Base-by-base conservation (phyloP, 495 filamentous ascomycete species). In the Xylaria nigripes region DNA sequence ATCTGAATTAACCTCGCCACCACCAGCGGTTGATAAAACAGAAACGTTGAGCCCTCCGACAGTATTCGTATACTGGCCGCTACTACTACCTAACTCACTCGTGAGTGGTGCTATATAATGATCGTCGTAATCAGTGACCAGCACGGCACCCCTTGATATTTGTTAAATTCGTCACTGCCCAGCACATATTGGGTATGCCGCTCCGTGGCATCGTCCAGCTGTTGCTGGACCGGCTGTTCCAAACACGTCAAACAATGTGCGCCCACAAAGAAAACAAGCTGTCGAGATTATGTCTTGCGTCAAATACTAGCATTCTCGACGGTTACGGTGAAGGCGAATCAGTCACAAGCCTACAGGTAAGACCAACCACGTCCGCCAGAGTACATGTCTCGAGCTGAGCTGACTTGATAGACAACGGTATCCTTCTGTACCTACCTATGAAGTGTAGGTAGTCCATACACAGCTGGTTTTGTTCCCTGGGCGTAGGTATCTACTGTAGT, bases 171-270 rank as follows among this genome's bases (percentile, higher is more conserved):
- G 27, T 29, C 46, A 48, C 42, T 54, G 21, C 44, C 34, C 44
- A 36, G 42, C 32, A 32, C 32, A 42, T 45, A 54, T 44, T 34
- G 15, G 29, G 42, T 43, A 47, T 45, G 29, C 25, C 44, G 21
- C 44, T n/a, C 44, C 29, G 34, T 6, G 30, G 7, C 32, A 53
- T 40, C 43, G 27, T 22, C 43, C 51, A 53, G 22, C 18, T 18
- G 38, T 44, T 9, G 38, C 25, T 21, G 16, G 9, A 51, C 32
- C 24, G 10, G 43, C 38, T 45, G 27, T 44, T 45, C 48, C 38
- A 49, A 44, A 55, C 45, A 22, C 45, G 45, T 30, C 36, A 44
- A 48, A 49, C 34, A 24, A 34, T 43, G 45, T 41, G 45, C 34
- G 32, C 43, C 51, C 30, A 34, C 22, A 21, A 23, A 10, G 25